Evolutionary conservation across 164 flowering plant species (phyloP).

Genomic region (Saururus chinensis): DNA sequence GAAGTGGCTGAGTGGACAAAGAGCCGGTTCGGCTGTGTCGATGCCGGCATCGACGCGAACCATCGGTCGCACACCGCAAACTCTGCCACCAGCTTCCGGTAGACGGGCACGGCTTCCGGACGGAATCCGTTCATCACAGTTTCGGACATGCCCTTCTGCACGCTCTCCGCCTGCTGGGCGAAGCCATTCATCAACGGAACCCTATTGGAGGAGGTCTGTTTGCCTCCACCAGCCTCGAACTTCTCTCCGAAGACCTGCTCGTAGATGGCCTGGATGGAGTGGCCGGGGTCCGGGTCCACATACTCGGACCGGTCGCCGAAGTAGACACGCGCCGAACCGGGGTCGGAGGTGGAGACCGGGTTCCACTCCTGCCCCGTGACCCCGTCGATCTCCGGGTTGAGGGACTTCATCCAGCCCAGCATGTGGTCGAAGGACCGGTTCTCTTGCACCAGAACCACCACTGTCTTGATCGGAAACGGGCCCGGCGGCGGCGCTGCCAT

Average conservation of each 20-base stretch:
- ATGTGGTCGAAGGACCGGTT: constrained; percentile 94
- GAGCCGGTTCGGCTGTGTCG: constrained; percentile 79
- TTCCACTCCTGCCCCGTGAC: constrained; percentile 60
- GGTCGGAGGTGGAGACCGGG: constrained; percentile 41
- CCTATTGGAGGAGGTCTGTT: constrained; percentile 8
- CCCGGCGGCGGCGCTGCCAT: neutral
- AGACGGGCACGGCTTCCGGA: constrained; percentile 60
- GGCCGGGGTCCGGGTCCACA: constrained; percentile 68
- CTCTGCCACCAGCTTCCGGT: constrained; percentile 39
- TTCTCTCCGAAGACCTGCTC: constrained; percentile 44
- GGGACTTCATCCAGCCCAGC: constrained; percentile 80
- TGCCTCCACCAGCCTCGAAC: constrained; percentile 6
- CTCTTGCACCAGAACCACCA: constrained; percentile 72
- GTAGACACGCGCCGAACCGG: constrained; percentile 23
- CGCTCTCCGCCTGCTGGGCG: constrained; percentile 51
- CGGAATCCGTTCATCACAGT: constrained; percentile 72
- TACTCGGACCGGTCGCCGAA: constrained; percentile 33
- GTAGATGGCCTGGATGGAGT: constrained; percentile 54
- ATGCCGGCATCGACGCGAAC: constrained; percentile 65
- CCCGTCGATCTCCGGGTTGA: constrained; percentile 72
- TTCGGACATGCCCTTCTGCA: constrained; percentile 29
- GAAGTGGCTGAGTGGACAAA: constrained; percentile 80
- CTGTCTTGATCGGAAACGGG: constrained; percentile 62
- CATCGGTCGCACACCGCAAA: constrained; percentile 77
- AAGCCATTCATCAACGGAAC: constrained; percentile 57